Conservation (phyloP, 495 filamentous ascomycete species). For the Neurospora sp. region DNA sequence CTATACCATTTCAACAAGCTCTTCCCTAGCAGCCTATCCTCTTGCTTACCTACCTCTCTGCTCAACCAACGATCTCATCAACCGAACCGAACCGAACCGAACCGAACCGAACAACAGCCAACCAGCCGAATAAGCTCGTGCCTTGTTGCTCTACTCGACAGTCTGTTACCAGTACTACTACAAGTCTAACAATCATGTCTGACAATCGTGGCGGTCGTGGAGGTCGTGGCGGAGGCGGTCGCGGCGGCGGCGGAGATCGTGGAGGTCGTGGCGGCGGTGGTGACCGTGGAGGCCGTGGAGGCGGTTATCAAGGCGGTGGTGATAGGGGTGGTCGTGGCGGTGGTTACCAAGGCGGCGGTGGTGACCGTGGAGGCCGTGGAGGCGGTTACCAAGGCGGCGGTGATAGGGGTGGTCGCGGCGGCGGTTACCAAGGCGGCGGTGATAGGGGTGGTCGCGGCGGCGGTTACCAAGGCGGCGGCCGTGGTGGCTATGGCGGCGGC, state of each 20-base stretch:
- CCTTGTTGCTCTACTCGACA: neutral
- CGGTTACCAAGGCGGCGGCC: slow-evolving; percentile 16
- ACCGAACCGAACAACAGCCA: neutral
- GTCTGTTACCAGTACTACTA: neutral
- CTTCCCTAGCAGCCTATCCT: neutral
- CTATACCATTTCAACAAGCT: neutral
- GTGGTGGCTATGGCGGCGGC: slow-evolving; percentile 11
- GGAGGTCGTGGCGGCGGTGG: slow-evolving; percentile 1
- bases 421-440: slow-evolving; percentile 10
- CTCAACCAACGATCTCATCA: neutral
- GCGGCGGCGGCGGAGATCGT: slow-evolving; percentile 1
- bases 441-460: slow-evolving; percentile 16
- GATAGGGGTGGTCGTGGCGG: neutral
- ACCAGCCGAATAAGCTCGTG: neutral
- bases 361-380: neutral
- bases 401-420: neutral
- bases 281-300: neutral
- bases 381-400: slow-evolving; percentile 13
- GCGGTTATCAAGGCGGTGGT: neutral
- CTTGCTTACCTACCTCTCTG: neutral
- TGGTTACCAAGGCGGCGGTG: neutral
- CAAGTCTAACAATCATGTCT: slow-evolving; percentile 3
- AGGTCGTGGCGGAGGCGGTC: slow-evolving; percentile 4
- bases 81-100: neutral
- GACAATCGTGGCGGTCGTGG: slow-evolving; percentile 4